Percentiles rank a stretch among this genome's conserved stretches.
These are phyloP conservation scores for Gonapodya sp. DNA, from an alignment of 192 early-diverging fungal species.

Conservation along the genomic window DNA sequence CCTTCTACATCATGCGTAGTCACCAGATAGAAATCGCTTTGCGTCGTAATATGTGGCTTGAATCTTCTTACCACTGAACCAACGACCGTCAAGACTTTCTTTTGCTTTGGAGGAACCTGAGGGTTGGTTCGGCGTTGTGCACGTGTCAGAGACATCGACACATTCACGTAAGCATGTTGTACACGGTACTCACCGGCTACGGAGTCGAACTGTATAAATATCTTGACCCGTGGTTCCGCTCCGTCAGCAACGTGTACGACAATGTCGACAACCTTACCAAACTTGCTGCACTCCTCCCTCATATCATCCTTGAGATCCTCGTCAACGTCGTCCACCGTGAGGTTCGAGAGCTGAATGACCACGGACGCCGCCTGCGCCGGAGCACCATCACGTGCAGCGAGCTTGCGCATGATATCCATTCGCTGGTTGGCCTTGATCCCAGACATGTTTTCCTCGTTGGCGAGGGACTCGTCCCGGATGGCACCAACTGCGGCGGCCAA, in stretches of 20 bases:
- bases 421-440: slow-evolving; percentile 40
- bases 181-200: slow-evolving; percentile 27
- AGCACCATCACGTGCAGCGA: slow-evolving; percentile 15
- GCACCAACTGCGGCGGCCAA: background rate
- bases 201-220: slow-evolving; percentile 65
- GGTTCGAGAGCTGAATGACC: slow-evolving; percentile 60
- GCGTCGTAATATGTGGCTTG: slow-evolving; percentile 48
- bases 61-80: slow-evolving; percentile 72
- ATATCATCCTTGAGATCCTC: slow-evolving; percentile 75
- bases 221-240: slow-evolving; percentile 35
- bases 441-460: slow-evolving; percentile 29
- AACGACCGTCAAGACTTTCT: slow-evolving; percentile 62
- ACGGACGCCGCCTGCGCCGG: background rate
- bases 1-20: background rate
- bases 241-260: slow-evolving; percentile 44
- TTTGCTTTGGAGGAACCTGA: slow-evolving; percentile 50
- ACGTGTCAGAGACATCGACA: slow-evolving; percentile 11
- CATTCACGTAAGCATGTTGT: slow-evolving; percentile 1
- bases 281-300: slow-evolving; percentile 70
- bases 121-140: background rate
- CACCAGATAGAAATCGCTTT: slow-evolving; percentile 33
- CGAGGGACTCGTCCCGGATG: slow-evolving; percentile 17
- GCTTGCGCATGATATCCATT: slow-evolving; percentile 63
- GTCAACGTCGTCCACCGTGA: slow-evolving; percentile 63
- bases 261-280: slow-evolving; percentile 58